A percentile compares a stretch with the other conserved stretches of the same genome.
These are phyloP conservation scores for Leucogyrophana mollusca DNA, from an alignment of 768 basidiomycete genomes.

Conservation along the genomic window DNA sequence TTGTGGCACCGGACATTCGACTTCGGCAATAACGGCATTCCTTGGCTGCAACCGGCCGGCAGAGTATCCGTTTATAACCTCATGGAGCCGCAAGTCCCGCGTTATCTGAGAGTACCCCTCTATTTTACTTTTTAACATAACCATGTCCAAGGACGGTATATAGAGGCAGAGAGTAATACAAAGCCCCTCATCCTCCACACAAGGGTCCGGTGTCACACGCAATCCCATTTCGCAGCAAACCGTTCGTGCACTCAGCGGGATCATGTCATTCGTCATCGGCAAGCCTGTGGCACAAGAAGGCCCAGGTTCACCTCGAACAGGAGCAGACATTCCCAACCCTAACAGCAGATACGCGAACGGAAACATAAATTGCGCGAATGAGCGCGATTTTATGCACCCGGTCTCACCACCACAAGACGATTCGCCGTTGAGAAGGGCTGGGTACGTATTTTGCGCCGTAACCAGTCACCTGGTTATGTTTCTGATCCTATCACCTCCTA, in stretches of 20 bases:
- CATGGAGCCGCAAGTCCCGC: too few relatives aligned
- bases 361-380: not conserved
- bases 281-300: not conserved
- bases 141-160: too few relatives aligned
- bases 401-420: conserved; percentile 32
- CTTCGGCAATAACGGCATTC: too few relatives aligned
- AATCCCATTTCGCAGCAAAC: not conserved
- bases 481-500: conserved; percentile 10
- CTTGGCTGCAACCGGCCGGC: too few relatives aligned
- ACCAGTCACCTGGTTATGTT: conserved; percentile 9
- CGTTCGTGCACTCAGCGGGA: not conserved
- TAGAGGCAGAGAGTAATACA: too few relatives aligned
- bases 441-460: conserved; percentile 38
- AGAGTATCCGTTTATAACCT: too few relatives aligned
- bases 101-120: too few relatives aligned
- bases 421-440: conserved; percentile 49
- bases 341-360: conserved; percentile 1
- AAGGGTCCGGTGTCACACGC: not conserved
- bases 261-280: not conserved
- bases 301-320: not conserved
- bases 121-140: too few relatives aligned
- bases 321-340: not conserved
- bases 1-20: too few relatives aligned
- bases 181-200: not conserved
- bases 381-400: conserved; percentile 10